Conservation (phyloP, 2,329 filamentous ascomycete genomes). For the Aspergillus uvarum region DNA sequence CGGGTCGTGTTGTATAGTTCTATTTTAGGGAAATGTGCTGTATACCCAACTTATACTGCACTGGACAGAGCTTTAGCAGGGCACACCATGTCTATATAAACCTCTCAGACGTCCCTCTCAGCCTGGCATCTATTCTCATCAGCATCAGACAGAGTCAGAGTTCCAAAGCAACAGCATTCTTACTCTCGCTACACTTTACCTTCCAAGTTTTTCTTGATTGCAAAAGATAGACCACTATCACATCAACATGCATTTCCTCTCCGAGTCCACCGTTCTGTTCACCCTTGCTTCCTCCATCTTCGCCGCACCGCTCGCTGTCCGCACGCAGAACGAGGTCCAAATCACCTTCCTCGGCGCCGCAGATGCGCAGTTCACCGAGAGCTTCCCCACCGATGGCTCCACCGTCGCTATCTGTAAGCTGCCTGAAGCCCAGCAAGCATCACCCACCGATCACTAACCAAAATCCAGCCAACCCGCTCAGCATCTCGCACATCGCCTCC, state of each 20-base stretch:
- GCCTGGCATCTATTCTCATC: not conserved
- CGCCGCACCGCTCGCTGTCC: not conserved
- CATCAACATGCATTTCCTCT: not conserved
- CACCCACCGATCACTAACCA: not conserved
- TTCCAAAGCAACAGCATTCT: not conserved
- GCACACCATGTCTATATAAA: not conserved
- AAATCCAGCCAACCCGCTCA: constrained; percentile 18
- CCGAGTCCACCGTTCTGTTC: not conserved
- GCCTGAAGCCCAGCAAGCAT: not conserved
- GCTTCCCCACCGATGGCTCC: constrained; percentile 19
- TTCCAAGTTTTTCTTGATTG: not conserved
- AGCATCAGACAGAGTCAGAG: not conserved
- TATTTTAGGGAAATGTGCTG: not conserved
- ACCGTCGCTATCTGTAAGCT: constrained; percentile 17
- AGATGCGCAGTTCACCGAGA: constrained; percentile 19
- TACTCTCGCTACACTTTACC: no score
- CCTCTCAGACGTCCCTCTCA: not conserved
- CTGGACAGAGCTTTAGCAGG: not conserved
- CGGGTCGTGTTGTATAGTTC: not conserved
- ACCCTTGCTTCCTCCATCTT: not conserved
- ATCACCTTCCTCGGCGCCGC: constrained; percentile 25
- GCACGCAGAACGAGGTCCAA: not conserved
- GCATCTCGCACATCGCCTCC: constrained; percentile 23
- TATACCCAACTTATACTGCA: not conserved
- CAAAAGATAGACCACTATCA: not conserved